A percentile compares a stretch with the other conserved stretches of the same genome.
phyloP scores from a whole-genome alignment of 345 rosid species.

The Pelargonium nanum region DNA sequence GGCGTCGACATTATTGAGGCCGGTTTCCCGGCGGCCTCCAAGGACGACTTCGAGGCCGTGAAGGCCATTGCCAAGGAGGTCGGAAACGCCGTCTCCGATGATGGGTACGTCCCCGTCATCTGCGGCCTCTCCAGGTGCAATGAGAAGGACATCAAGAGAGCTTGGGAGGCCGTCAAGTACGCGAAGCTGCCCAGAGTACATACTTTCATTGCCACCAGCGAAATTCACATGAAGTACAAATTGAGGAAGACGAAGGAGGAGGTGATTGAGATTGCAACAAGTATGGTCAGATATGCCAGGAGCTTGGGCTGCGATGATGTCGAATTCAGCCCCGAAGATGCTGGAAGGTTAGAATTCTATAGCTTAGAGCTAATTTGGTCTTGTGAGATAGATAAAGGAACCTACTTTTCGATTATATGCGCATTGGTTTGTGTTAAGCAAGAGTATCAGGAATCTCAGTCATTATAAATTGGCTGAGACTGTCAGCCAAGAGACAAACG shows the following conservation, averaged over 20 bases:
- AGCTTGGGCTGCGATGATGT: constrained; percentile 87
- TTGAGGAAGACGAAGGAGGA: constrained; percentile 60
- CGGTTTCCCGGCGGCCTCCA: constrained; percentile 84
- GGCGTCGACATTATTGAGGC: constrained; percentile 93
- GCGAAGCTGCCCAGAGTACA: constrained; percentile 83
- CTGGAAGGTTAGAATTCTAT: constrained; percentile 47
- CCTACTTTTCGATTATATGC: neutral
- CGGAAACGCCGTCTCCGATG: constrained; percentile 52
- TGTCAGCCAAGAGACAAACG: too few relatives aligned
- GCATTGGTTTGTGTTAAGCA: too few relatives aligned
- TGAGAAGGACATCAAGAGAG: constrained; percentile 57
- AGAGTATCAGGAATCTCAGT: too few relatives aligned
- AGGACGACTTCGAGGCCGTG: constrained; percentile 88
- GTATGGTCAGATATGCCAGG: constrained; percentile 61
- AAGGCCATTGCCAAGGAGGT: constrained; percentile 57
- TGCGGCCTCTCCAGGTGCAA: constrained; percentile 89
- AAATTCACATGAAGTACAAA: constrained; percentile 72
- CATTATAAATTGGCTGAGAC: too few relatives aligned
- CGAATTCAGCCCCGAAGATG: constrained; percentile 95
- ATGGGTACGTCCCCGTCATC: constrained; percentile 78
- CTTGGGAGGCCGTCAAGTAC: constrained; percentile 85
- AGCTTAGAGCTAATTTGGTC: neutral
- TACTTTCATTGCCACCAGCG: constrained; percentile 80
- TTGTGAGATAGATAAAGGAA: neutral
- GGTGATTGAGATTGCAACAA: constrained; percentile 67